These are phyloP conservation scores for Azolla pinnata DNA, from an alignment of 75 land plant genomes.

Conservation along the genomic window DNA sequence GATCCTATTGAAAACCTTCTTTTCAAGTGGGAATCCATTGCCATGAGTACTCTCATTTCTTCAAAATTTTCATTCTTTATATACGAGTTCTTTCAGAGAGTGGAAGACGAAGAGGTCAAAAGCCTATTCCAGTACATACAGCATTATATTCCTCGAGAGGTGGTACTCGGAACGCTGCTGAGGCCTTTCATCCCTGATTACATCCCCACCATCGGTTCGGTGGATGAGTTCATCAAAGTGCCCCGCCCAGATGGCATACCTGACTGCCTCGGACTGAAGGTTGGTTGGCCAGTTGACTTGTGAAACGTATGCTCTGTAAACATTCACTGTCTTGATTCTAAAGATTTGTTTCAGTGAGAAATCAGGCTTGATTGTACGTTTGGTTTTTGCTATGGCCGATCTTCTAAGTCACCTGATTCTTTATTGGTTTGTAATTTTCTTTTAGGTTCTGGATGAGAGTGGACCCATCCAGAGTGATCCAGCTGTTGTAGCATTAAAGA, in stretches of 20 bases:
- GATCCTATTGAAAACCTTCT: no score
- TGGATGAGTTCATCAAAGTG: conserved; percentile 38
- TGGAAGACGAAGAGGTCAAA: conserved; percentile 19
- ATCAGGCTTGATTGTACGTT: no score
- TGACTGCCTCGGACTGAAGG: conserved; percentile 30
- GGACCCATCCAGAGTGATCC: conserved; percentile 36
- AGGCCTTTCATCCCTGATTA: conserved; percentile 26
- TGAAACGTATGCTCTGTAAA: no score
- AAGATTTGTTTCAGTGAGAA: no score
- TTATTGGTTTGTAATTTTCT: no score
- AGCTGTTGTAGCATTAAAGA: conserved; percentile 21
- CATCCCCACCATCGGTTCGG: conserved; percentile 25
- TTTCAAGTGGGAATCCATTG: no score
- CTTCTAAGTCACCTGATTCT: no score
- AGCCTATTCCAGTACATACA: conserved; percentile 14
- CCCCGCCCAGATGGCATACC: conserved; percentile 31
- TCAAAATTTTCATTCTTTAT: no score
- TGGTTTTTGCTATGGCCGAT: no score
- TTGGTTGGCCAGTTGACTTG: background rate
- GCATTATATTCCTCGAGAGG: conserved; percentile 21
- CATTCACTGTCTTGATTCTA: no score
- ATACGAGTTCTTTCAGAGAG: no score
- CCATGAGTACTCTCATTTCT: no score
- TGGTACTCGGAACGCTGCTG: conserved; percentile 18
- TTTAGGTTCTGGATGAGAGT: conserved; percentile 33